Base-by-base conservation (phyloP, 2,329 filamentous ascomycete species). In the Paracorniculantispora psalliotae region DNA sequence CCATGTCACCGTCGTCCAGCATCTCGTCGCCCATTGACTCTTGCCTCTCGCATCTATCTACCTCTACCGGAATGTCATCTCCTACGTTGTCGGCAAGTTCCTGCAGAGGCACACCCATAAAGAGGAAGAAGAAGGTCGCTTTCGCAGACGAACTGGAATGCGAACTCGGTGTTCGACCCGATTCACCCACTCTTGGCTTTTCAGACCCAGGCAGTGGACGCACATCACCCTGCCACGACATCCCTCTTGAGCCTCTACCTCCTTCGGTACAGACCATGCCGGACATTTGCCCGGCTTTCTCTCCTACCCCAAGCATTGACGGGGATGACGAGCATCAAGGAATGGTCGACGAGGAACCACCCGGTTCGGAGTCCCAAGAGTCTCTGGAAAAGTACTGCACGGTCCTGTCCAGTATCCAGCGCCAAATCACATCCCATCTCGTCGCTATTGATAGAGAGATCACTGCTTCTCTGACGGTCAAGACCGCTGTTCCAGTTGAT, bases 111-210 rank as follows among this genome's bases (percentile, higher is more conserved):
- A 19, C 43, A 21, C 30, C 41, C 6, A 67, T 69, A 17, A 70
- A 68, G 51, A 66, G 65, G 37, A 76, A 73, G 68, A 77, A 76
- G 66, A 72, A 72, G 23, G 73, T 77, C 33, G 71, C 69, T 39
- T 78, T 75, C 59, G 67, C 63, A 37, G 69, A 74, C 25, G 63
- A 62, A n/a, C 67, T 67, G 13, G 63, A 71, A 17, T 70, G 72
- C 17, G 73, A 81, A 64, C 79, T 80, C 21, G 71, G 78, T 33
- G 75, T 83, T 61, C 80, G 83, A 9, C 83, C 82, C 0, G 83
- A 86, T 64, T 85, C 82, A 3, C 83, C 83, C 1, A 86, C 83
- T 0, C 77, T 86, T 6, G 83, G 83, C 12, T 78, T 82, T 59
- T 79, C 81, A 54, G 78, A 79, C 63, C 55, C 54, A 15, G 54